Base-by-base conservation (phyloP, 208 protist genomes). In the Trypanosomatidae sp. region DNA sequence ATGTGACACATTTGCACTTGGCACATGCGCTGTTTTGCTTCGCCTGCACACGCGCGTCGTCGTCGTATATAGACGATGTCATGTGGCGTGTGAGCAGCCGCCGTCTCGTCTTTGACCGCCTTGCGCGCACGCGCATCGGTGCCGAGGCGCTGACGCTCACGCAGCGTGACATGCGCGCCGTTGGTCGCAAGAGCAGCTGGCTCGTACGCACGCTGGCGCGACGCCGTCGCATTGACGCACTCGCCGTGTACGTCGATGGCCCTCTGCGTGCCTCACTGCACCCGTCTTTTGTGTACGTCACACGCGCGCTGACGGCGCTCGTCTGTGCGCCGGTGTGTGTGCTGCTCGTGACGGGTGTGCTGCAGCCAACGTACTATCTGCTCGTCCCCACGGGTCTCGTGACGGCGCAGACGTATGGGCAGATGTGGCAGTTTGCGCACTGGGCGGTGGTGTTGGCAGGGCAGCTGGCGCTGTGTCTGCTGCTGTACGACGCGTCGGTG, bases 321-420 rank as follows among this genome's bases (percentile, higher is more conserved):
- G 38, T 86, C 2, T 63, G 66, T 30, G 40, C 42, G 0, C 80
- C 80, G 1, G 84, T 6, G 60, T 86, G n/a, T 20, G 23, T 58
- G 4, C 47, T 70, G 38, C 69, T 82, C 0, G 32, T 86, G 15
- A 58, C 53, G 1, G 76, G 76, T 8, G 38, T 48, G n/a, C 43
- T 85, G 44, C 58, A 74, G 41, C 80, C 80, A n/a, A 85, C 61
- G 16, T 85, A 85, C 51, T 89, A 89, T 37, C 19, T 76, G 1
- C 38, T 84, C 11, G 80, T 89, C 15, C 56, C 69, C 10, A 77
- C 71, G 1, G 48, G 56, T 0, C 43, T 84, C n/a, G 38, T 89
- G 16, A 60, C 68, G 2, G 48, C 38, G 25, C 71, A 89, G 19
- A 67, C 71, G 46, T 89, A 81, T 43, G 52, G 63, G 19, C 43